phyloP scores from a whole-genome alignment of 805 yeast genomes.

The Danielozyma ontarioensis region DNA sequence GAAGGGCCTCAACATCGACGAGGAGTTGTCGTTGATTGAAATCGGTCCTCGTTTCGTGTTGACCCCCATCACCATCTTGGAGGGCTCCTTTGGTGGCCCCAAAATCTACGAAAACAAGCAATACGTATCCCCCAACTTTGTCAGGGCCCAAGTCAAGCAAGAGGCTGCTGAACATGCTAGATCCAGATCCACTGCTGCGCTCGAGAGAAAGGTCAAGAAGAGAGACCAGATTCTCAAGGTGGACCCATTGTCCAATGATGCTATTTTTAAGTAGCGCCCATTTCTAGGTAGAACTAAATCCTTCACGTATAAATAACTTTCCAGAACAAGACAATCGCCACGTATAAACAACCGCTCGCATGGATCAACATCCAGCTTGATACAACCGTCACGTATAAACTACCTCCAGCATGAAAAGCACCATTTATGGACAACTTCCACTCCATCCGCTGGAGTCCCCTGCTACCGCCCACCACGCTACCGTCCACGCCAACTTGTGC shows the following conservation, averaged over 20 bases:
- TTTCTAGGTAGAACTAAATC: constrained; percentile 1
- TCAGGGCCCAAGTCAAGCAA: constrained; percentile 81
- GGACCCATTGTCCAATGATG: constrained; percentile 80
- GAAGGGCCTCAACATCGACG: constrained; percentile 34
- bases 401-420: too few relatives aligned
- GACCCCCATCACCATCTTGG: constrained; percentile 85
- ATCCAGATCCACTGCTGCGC: constrained; percentile 73
- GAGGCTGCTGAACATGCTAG: constrained; percentile 77
- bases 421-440: too few relatives aligned
- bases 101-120: constrained; percentile 95
- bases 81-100: constrained; percentile 97
- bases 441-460: too few relatives aligned
- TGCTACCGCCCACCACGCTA: too few relatives aligned
- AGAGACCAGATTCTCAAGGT: constrained; percentile 69
- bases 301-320: too few relatives aligned
- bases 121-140: constrained; percentile 92
- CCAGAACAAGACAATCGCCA: too few relatives aligned
- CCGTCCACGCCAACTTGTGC: too few relatives aligned
- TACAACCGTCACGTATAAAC: too few relatives aligned
- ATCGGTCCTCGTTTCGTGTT: constrained; percentile 95
- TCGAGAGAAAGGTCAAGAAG: constrained; percentile 66
- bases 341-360: too few relatives aligned
- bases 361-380: too few relatives aligned
- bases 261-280: constrained; percentile 51
- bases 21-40: constrained; percentile 78